Evolutionary conservation across 179 eudicot species (phyloP), one percentile per base, ranked within the genome.

Genomic region (Beta lomatogona): DNA sequence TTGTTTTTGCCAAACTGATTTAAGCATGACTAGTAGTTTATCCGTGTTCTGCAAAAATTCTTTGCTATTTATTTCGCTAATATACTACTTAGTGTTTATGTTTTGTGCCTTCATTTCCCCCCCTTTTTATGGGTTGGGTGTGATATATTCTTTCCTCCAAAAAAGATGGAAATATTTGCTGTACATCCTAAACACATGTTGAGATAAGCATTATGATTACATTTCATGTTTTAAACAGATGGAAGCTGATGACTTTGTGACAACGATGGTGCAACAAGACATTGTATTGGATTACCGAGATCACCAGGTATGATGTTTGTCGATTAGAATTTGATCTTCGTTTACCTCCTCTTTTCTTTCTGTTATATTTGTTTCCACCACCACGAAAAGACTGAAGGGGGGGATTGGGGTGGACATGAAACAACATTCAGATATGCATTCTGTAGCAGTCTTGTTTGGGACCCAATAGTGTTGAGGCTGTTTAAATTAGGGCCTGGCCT

Each of bases 231-330:
- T 80, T 8, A 72, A 77, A 22, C 87, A 95, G 98, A 86, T 88
- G 87, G 92, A 87, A 87, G 88, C 87, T 82, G 92, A 90, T 82
- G 95, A 90, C 72, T 84, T 89, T 72, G 89, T 90, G 70, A 84
- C 88, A n/a, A 73, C 73, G 77, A 82, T 91, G 91, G 87, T 94
- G 81, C 92, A 89, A 84, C 86, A 92, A 80, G 94, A 89, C 68
- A 87, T 96, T 54, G 83, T 92, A 75, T 89, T 89, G 82, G 92
- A 90, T 86, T 92, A 93, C 80, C 88, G 91, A 81, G 85, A 89
- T 76, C 90, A 91, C 82, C 93, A 96, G 97, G 99, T 96, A 84
- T 79, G 70, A 63, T 48, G 66, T 7, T 77, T 64, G 77, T 86
- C 64, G 75, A 61, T 52, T 66, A 16, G 58, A 9, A 59, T 64